Conservation (phyloP, 768 basidiomycete genomes). For the Hypholoma fasciculare region DNA sequence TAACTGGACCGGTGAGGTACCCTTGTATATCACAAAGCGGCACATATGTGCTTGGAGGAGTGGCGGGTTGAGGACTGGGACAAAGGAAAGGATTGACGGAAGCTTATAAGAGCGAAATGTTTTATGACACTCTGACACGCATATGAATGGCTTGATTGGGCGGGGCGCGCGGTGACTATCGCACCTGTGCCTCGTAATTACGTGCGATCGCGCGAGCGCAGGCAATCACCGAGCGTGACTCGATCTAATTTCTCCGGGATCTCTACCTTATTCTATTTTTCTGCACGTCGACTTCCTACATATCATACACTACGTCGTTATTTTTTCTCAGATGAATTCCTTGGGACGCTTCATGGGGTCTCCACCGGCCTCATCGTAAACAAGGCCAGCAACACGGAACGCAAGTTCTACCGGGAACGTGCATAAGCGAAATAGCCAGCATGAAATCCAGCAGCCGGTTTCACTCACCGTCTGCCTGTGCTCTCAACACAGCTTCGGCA, state of each 20-base stretch:
- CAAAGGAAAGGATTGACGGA: constrained; percentile 3
- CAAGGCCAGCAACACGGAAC: constrained; percentile 80
- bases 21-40: constrained; percentile 94
- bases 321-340: constrained; percentile 62
- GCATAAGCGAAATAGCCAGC: neutral
- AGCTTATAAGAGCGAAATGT: neutral
- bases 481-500: constrained; percentile 78
- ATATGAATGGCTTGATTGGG: constrained; percentile 8
- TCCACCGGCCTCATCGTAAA: constrained; percentile 83
- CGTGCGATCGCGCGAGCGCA: constrained; percentile 36
- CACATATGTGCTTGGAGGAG: constrained; percentile 52
- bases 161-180: neutral
- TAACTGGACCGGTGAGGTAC: constrained; percentile 88
- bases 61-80: constrained; percentile 3
- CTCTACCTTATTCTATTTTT: neutral
- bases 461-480: constrained; percentile 80
- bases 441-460: neutral
- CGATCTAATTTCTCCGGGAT: neutral
- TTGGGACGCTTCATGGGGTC: constrained; percentile 74
- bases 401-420: constrained; percentile 63
- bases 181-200: constrained; percentile 22
- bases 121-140: neutral
- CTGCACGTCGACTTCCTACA: constrained; percentile 1
- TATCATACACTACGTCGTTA: constrained; percentile 1
- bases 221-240: constrained; percentile 8